Base-by-base conservation (phyloP, 495 filamentous ascomycete genomes). In the Terfezia claveryi region DNA sequence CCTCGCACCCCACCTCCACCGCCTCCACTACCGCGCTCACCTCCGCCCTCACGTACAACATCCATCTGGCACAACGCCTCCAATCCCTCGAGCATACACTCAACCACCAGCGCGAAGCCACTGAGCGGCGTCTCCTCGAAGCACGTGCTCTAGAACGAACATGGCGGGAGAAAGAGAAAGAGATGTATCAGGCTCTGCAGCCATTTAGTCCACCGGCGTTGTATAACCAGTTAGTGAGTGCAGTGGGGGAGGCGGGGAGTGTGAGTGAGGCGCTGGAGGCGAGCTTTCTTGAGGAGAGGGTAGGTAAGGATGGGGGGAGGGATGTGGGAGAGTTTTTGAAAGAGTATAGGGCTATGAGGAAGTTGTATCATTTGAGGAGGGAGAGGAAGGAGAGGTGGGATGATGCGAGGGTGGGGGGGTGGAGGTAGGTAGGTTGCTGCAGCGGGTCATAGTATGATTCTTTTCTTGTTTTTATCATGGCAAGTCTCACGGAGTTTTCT, bases 371-470 rank as follows among this genome's bases (percentile, higher is more conserved):
- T 57, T 73, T 84, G 12, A 72, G 85, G 50, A 77, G 76, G 61
- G 88, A 94, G 70, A 74, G 83, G 54, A 89, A 83, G 68, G 84
- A 85, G 59, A 72, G 89, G 63, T 94, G 89, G 89, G 87, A 94
- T 71, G 88, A 94, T 67, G 86, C 88, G 27, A 75, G 88, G 56
- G 87, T 94, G 55, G 87, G 88, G 0, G 88, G 88, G 0, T 94
- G 88, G 88, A 74, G 88, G 56, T 94, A 73, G 80, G 52, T 5
- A 17, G 11, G 9, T 32, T 32, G 27, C 27, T 32, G 27, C 27
- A 32, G 27, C 27, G 27, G 27, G 27, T 32, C 27, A 32, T 32
- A 4, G 27, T 32, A 32, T 32, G 2, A 32, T 32, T 32, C 7
- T 32, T 32, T 32, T 32, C 4, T 2, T 2, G 20, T 32, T 32